Base-by-base conservation (phyloP, 768 basidiomycete genomes). In the Pleurotus tuber-regium region DNA sequence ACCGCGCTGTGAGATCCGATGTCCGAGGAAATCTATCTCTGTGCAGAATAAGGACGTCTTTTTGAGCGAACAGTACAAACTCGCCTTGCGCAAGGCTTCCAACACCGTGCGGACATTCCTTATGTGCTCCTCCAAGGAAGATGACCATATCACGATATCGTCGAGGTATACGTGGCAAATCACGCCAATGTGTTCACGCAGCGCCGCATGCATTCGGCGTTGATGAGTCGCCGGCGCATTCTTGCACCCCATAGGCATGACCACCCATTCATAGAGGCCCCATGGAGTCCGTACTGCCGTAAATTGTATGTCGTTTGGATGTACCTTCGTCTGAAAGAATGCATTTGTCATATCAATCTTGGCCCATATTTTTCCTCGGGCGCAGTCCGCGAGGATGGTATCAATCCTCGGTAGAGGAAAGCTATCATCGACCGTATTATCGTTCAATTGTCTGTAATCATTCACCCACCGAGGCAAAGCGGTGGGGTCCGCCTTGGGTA, bases 91-190 rank as follows among this genome's bases (percentile, higher is more conserved):
- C 7, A 75, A 61, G 2, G 59, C 48, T 25, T 71, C 52, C 8
- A 77, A 63, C 4, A 75, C 63, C 25, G 60, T 40, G 11, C 53
- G 52, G 35, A 74, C 67, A n/a, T 67, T 65, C 2, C 46, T 23
- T 12, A 61, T 54, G 43, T 77, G 74, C 18, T 74, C 61, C 12
- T 64, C 57, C 19, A 51, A 57, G 9, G 55, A 54, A 9, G 57
- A 33, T 26, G 74, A 75, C 51, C 68, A 78, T 18, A 77, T 71
- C 7, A 77, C 62, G 51, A 76, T 73, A 56, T 75, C 66, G 50
- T 76, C 70, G 0, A 77, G 50, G 57, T 77, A 79, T 35, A 78
- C 69, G 43, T 24, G 23, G 28, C 30, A 31, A 31, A 41, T 41
- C 8, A 47, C 47, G 0, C 71, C 70, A 24, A 75, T 64, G 4